These are phyloP conservation scores for Angophora floribunda DNA, from an alignment of 345 rosid genomes.

Conservation along the genomic window DNA sequence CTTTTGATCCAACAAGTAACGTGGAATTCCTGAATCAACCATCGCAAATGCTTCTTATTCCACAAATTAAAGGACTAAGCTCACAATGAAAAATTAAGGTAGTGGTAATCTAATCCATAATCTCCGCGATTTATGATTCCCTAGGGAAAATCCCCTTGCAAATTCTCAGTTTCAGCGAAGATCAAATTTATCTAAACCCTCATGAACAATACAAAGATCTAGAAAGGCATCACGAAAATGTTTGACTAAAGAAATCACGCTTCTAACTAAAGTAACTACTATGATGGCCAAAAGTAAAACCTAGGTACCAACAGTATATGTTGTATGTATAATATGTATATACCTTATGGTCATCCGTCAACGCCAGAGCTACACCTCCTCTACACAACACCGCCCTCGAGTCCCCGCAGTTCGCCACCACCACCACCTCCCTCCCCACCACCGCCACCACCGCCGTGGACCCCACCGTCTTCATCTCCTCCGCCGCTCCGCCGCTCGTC, in stretches of 20 bases:
- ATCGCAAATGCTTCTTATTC: neutral
- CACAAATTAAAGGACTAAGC: neutral
- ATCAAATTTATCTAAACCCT: neutral
- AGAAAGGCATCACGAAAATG: neutral
- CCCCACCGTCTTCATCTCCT: slow-evolving; percentile 17
- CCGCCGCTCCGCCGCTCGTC: neutral
- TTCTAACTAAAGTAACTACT: neutral
- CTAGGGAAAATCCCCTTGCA: neutral
- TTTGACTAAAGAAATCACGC: neutral
- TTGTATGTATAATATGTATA: neutral
- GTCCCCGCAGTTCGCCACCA: slow-evolving; percentile 42
- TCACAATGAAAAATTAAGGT: neutral
- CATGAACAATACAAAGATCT: neutral
- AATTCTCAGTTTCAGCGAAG: neutral
- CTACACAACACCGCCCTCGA: slow-evolving; percentile 33
- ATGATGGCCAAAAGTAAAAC: neutral
- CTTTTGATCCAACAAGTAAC: neutral
- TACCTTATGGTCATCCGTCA: slow-evolving; percentile 41
- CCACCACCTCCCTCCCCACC: slow-evolving; percentile 21
- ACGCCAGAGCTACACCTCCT: slow-evolving; percentile 20
- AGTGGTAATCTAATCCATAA: neutral
- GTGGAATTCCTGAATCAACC: neutral
- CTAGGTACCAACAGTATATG: neutral
- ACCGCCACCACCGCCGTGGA: slow-evolving; percentile 42
- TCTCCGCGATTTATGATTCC: neutral